phyloP scores from a whole-genome alignment of 2,329 filamentous ascomycete species.

The Fusarium devonianum region DNA sequence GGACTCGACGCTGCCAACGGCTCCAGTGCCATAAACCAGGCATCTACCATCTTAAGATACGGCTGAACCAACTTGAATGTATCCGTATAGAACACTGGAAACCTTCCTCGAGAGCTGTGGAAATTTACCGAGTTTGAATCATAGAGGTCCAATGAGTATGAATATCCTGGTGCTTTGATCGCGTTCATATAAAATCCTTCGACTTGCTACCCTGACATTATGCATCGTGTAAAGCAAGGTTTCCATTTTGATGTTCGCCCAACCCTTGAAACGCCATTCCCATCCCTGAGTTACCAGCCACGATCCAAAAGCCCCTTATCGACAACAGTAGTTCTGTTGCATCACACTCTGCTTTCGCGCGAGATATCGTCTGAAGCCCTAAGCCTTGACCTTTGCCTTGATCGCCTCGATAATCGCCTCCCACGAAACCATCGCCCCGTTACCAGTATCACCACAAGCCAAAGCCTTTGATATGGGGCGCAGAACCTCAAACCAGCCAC shows the following conservation, averaged over 20 bases:
- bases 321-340: not conserved
- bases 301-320: not conserved
- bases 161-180: no score
- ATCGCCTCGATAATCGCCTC: slow-evolving; percentile 73
- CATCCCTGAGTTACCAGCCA: not conserved
- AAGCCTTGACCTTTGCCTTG: slow-evolving; percentile 56
- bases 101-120: no score
- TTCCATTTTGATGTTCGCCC: slow-evolving; percentile 8
- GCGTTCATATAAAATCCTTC: slow-evolving; percentile 8
- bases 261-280: slow-evolving; percentile 1
- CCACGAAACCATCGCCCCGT: slow-evolving; percentile 86
- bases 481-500: slow-evolving; percentile 69
- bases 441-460: slow-evolving; percentile 84
- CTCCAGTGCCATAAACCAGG: no score
- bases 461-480: slow-evolving; percentile 77
- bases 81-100: no score
- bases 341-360: not conserved
- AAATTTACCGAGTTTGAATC: no score
- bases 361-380: not conserved
- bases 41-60: no score
- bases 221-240: not conserved
- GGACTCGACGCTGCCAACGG: not conserved
- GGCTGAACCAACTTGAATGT: no score
- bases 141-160: no score
- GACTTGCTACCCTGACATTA: not conserved